A percentile compares a stretch with the other conserved stretches of the same genome.
Evolutionary conservation across 2,329 filamentous ascomycete genomes (phyloP).

Genomic region (Xylariomycetidae sp.): DNA sequence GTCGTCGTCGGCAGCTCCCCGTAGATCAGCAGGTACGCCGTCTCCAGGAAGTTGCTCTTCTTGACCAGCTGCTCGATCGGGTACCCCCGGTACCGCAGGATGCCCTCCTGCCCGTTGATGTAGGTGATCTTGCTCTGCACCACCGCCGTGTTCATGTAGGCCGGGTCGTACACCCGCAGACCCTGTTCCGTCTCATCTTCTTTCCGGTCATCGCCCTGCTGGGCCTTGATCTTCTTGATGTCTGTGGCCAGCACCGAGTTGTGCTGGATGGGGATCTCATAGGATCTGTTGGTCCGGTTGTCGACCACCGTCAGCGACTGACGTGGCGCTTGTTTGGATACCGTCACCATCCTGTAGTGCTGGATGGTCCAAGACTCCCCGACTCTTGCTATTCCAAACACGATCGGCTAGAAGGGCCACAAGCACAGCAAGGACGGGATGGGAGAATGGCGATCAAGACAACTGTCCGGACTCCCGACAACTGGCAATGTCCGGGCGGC

Average conservation of each 20-base stretch:
- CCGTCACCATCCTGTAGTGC: constrained; percentile 18
- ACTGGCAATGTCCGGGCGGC: too few species aligned
- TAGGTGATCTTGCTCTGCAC: constrained; percentile 44
- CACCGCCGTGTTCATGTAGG: constrained; percentile 47
- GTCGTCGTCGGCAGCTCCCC: constrained; percentile 40
- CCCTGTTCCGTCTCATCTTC: constrained; percentile 43
- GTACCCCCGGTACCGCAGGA: constrained; percentile 46
- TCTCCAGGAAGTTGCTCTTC: constrained; percentile 44
- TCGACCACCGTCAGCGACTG: constrained; percentile 38
- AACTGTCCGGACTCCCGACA: too few species aligned
- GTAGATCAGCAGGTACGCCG: constrained; percentile 44
- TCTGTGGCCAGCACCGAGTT: constrained; percentile 45
- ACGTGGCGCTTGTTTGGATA: constrained; percentile 20
- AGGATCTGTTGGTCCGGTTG: constrained; percentile 42
- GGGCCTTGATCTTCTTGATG: constrained; percentile 44
- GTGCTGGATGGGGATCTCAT: constrained; percentile 42
- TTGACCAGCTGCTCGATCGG: constrained; percentile 45
- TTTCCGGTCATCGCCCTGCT: constrained; percentile 27
- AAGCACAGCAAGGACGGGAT: too few species aligned
- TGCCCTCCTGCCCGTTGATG: constrained; percentile 46
- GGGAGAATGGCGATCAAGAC: too few species aligned
- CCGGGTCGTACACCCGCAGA: constrained; percentile 44
- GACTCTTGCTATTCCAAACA: neutral
- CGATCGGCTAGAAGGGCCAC: too few species aligned
- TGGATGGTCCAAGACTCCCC: neutral